Conservation (phyloP, 1,284 basidiomycete species). For the Ustilago xerochloae region DNA sequence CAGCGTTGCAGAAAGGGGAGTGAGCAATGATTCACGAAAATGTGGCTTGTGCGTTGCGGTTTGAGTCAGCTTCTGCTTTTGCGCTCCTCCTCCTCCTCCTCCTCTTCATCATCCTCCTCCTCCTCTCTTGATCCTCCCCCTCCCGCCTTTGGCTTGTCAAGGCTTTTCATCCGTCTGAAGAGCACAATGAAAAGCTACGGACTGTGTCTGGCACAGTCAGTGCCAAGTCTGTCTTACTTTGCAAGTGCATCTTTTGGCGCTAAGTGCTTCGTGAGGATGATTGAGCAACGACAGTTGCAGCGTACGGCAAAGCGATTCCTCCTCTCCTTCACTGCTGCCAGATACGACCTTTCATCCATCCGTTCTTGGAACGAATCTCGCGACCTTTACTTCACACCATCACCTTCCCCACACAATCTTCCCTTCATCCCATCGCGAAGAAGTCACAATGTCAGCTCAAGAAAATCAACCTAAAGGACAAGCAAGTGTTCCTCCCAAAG, state of each 20-base stretch:
- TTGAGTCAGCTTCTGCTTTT: neutral
- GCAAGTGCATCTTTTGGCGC: too few relatives aligned
- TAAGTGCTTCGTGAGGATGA: too few relatives aligned
- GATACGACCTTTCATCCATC: too few relatives aligned
- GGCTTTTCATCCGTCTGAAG: too few relatives aligned
- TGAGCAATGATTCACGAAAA: neutral
- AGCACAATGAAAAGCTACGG: too few relatives aligned
- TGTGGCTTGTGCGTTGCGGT: neutral
- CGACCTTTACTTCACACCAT: neutral
- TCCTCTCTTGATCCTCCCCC: too few relatives aligned
- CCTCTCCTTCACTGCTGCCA: too few relatives aligned
- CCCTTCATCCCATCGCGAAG: neutral
- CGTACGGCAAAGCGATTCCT: too few relatives aligned
- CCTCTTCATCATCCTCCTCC: neutral
- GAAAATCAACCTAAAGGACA: constrained; percentile 16
- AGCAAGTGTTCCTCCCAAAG: constrained; percentile 32
- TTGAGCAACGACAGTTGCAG: too few relatives aligned
- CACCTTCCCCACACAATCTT: neutral
- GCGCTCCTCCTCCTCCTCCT: neutral
- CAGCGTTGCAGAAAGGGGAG: neutral
- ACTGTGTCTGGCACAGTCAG: too few relatives aligned
- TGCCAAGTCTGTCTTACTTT: too few relatives aligned
- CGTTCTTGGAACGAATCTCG: neutral
- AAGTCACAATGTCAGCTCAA: constrained; percentile 12
- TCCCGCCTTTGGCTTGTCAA: too few relatives aligned